Evolutionary conservation across 495 filamentous ascomycete species (phyloP).

Genomic region (Penicillium arizonense): DNA sequence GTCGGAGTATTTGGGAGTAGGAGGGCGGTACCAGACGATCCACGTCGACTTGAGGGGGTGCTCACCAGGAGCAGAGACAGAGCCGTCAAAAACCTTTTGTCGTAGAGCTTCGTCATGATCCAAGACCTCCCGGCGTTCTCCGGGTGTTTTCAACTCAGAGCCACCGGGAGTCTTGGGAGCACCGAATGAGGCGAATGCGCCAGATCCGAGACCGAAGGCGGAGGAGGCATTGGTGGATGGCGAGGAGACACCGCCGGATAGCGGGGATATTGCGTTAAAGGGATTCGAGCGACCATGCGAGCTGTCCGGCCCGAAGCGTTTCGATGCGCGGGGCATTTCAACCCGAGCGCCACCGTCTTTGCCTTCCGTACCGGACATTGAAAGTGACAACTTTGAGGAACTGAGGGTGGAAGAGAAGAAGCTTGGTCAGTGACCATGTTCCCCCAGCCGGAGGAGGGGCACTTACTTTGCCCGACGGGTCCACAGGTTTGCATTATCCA

Average conservation of each 20-base stretch:
- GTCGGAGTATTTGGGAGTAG: slow-evolving; percentile 94
- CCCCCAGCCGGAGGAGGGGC: not conserved
- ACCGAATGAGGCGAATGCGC: slow-evolving; percentile 97
- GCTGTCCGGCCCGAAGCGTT: slow-evolving; percentile 74
- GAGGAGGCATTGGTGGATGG: slow-evolving; percentile 85
- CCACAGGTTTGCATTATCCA: slow-evolving; percentile 78
- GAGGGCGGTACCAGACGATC: slow-evolving; percentile 96
- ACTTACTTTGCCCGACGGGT: slow-evolving; percentile 88
- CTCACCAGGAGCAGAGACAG: slow-evolving; percentile 38
- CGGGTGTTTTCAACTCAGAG: slow-evolving; percentile 69
- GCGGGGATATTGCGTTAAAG: slow-evolving; percentile 76
- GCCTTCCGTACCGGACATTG: slow-evolving; percentile 62
- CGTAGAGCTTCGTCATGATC: slow-evolving; percentile 58
- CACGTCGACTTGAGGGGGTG: slow-evolving; percentile 81
- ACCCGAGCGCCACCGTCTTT: slow-evolving; percentile 60
- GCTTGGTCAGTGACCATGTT: slow-evolving; percentile 7
- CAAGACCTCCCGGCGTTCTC: slow-evolving; percentile 61
- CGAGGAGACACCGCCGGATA: slow-evolving; percentile 70
- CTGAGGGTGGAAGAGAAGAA: slow-evolving; percentile 36
- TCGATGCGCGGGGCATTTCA: slow-evolving; percentile 64
- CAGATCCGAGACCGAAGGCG: slow-evolving; percentile 90
- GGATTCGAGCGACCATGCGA: slow-evolving; percentile 83
- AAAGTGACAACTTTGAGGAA: slow-evolving; percentile 86
- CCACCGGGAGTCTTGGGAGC: slow-evolving; percentile 83
- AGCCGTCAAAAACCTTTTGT: slow-evolving; percentile 37